Evolutionary conservation across 345 rosid species (phyloP), one percentile per base, ranked within the genome.

Genomic region (Geranium rotundifolium): DNA sequence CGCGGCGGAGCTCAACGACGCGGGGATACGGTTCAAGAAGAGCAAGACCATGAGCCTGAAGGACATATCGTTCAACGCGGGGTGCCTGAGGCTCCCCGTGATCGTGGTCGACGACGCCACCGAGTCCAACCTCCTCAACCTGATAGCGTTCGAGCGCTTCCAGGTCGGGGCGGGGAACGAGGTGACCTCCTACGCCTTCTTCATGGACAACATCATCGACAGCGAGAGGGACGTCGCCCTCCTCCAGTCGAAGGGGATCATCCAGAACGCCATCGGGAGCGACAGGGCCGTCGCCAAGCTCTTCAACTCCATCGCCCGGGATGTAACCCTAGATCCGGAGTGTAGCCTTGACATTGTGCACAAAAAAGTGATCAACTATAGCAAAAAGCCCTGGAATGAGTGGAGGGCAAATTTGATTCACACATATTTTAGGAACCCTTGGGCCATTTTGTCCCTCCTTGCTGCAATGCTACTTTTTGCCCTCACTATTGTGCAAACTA

Each of bases 1-100:
- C 1, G 86, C 83, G n/a, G 73, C 74, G 0, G 80, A 79, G 73
- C 72, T 82, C 0, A 54, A 65, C 8, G 80, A 82, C 55, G 79
- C 78, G 0, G 84, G 82, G 41, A 75, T 82, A 67, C 12, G 64
- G 18, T 73, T 82, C 70, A 71, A 67, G 62, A 71, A 57, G 57
- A 75, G 74, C 16, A 58, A 46, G 18, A 75, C 49, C 0, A 17
- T 1, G 2, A 65, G 82, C 73, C 59, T 79, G 19, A 75, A 29
- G 61, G 79, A 75, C 64, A 77, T 82, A 27, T 72, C 77, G n/a
- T 82, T 82, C 72, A 61, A 75, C 56, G n/a, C 55, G 7, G 52
- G 52, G 14, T 7, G 3, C 52, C 52, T 46, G 16, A 46, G 52
- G 15, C 52, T 46, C 52, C 52, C 52, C 14, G 14, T 46, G 52